A percentile compares a stretch with the other conserved stretches of the same genome.
Evolutionary conservation across 2,329 filamentous ascomycete species (phyloP).

Genomic region (Epichloe festucae): DNA sequence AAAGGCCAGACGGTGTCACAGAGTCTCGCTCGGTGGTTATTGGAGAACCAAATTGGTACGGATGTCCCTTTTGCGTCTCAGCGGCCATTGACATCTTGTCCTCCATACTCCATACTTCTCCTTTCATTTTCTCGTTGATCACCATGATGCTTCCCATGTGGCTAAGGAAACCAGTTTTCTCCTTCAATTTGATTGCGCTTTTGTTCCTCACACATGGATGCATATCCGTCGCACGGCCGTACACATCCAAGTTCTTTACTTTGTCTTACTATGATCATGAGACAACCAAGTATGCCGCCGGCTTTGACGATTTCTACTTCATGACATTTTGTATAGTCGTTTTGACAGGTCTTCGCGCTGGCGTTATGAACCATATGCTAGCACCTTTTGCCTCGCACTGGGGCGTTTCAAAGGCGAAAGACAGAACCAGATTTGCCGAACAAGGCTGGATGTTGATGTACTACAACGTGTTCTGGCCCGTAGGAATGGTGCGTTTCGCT

Average conservation of each 20-base stretch:
- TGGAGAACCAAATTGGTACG: neutral
- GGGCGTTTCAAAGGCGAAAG: constrained; percentile 65
- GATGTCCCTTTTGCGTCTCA: neutral
- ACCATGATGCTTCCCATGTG: neutral
- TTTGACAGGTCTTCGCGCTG: constrained; percentile 75
- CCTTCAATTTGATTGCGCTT: constrained; percentile 50
- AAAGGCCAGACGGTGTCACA: neutral
- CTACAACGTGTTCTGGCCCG: constrained; percentile 64
- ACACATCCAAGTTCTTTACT: constrained; percentile 74
- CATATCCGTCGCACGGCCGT: constrained; percentile 64
- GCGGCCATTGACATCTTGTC: neutral
- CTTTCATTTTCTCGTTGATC: neutral
- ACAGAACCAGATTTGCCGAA: constrained; percentile 73
- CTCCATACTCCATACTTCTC: neutral
- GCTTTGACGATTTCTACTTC: constrained; percentile 66
- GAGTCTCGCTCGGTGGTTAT: neutral
- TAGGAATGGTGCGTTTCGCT: constrained; percentile 57
- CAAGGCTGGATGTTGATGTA: constrained; percentile 86
- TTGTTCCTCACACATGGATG: constrained; percentile 69
- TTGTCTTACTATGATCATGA: constrained; percentile 67
- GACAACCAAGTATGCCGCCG: constrained; percentile 59
- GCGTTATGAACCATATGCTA: constrained; percentile 74
- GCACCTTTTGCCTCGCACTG: constrained; percentile 58
- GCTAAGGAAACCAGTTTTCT: neutral
- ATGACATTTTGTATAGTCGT: constrained; percentile 66